A percentile compares a stretch with the other conserved stretches of the same genome.
These are phyloP conservation scores for Suillus hirtellus DNA, from an alignment of 768 basidiomycete genomes.

Conservation along the genomic window DNA sequence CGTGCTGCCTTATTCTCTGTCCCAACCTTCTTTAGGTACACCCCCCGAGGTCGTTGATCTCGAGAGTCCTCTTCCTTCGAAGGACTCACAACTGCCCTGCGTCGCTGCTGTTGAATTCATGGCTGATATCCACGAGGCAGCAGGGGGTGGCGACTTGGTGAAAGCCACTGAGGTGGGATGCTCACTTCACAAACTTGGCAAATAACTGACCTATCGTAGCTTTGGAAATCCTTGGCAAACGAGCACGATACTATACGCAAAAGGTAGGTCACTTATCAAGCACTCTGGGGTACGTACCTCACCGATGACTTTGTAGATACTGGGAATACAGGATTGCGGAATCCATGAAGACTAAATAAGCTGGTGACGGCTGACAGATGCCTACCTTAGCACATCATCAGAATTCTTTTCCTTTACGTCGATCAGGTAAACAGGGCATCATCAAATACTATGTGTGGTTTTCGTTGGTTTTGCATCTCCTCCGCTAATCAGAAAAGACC, in stretches of 20 bases:
- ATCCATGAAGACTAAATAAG: constrained; percentile 29
- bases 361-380: constrained; percentile 6
- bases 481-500: neutral
- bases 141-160: constrained; percentile 46
- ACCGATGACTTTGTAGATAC: constrained; percentile 47
- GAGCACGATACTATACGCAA: constrained; percentile 75
- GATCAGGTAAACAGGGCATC: neutral
- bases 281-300: constrained; percentile 17
- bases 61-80: constrained; percentile 69
- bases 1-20: constrained; percentile 60
- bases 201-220: constrained; percentile 37
- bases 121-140: constrained; percentile 70
- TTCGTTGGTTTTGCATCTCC: neutral
- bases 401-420: constrained; percentile 2
- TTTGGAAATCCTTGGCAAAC: constrained; percentile 70
- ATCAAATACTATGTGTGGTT: neutral
- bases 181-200: constrained; percentile 1
- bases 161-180: constrained; percentile 51
- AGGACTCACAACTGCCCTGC: constrained; percentile 72
- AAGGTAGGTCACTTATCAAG: constrained; percentile 50
- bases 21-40: constrained; percentile 27
- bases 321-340: constrained; percentile 75
- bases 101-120: constrained; percentile 81
- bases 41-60: constrained; percentile 61
- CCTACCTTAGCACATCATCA: constrained; percentile 22